Base-by-base conservation (phyloP, 148 eudicot genomes). In the Rhododendron kiyosumense region DNA sequence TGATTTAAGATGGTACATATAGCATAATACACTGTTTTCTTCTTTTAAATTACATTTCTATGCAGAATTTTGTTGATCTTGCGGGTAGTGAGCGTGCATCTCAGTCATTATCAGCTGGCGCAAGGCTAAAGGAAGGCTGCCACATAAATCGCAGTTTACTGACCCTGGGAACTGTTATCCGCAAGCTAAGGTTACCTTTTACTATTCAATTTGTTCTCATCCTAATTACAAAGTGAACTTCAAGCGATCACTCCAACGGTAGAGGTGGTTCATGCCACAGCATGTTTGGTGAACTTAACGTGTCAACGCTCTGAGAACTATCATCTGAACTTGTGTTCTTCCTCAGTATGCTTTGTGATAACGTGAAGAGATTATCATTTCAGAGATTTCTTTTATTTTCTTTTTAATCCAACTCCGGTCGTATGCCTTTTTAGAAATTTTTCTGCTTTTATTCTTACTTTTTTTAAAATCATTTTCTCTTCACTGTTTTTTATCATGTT, bases 31-130 rank as follows among this genome's bases (percentile, higher is more conserved):
- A 46, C 24, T 43, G 28, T 79, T 28, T 34, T 48, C 46, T 12
- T 59, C 36, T 79, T 80, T 48, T 67, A 49, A 24, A 77, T 71
- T 76, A 61, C 36, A 54, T 82, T 80, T 83, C 30, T 34, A 52
- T 88, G 48, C 87, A 97, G 99, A 95, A 94, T 88, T 97, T 97
- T 89, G 95, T 97, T 88, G 99, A 97, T 90, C 96, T 97, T 88
- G 98, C 98, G 79, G 99, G 99, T 86, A 97, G 98, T 86, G 98
- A 97, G 91, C 94, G 98, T 91, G 98, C 99, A 88, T 97, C 99
- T 75, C 98, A 97, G 89, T 91, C 98, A 81, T 89, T 95, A 85
- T 91, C 98, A 32, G 98, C 95, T 88, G 98, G 99, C 78, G 91
- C 96, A 79, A 93, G 99, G 90, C 90, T 95, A 77, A 97, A 97